A percentile compares a stretch with the other conserved stretches of the same genome.
These are phyloP conservation scores for Dactylorhiza incarnata DNA, from an alignment of 106 monocot genomes.

Conservation along the genomic window DNA sequence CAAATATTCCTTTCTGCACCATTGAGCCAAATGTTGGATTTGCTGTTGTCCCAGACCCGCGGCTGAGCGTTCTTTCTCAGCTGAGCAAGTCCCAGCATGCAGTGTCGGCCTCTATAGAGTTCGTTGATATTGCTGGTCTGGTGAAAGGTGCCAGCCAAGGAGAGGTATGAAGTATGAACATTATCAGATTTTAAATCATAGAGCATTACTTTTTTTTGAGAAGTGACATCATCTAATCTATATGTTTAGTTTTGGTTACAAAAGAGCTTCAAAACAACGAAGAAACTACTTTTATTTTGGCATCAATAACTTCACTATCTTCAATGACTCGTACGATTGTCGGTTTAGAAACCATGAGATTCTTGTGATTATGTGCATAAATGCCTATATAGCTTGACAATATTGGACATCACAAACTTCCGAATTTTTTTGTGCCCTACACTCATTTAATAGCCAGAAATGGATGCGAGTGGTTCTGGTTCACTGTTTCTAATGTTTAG, in stretches of 20 bases:
- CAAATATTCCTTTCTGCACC: conserved; percentile 97
- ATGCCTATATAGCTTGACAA: neutral
- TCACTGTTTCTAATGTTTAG: no score
- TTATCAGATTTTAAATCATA: neutral
- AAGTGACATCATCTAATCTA: neutral
- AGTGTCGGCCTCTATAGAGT: conserved; percentile 82
- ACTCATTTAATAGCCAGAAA: no score
- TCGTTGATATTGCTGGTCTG: conserved; percentile 95
- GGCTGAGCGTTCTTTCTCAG: conserved; percentile 69
- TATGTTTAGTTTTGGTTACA: neutral
- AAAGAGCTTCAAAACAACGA: no score
- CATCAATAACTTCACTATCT: no score
- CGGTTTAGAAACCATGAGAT: neutral
- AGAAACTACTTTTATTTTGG: no score
- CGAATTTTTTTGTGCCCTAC: no score
- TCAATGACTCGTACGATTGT: no score
- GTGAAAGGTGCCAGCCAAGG: conserved; percentile 98
- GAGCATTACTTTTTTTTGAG: neutral
- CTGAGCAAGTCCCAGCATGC: conserved; percentile 69
- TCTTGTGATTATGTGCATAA: neutral
- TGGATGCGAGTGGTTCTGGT: no score
- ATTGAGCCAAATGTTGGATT: conserved; percentile 97
- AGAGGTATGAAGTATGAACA: conserved; percentile 50
- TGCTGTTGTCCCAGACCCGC: conserved; percentile 80
- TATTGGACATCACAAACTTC: neutral